phyloP scores from a whole-genome alignment of 441 rosid genomes.

The Jatropha podagrica region DNA sequence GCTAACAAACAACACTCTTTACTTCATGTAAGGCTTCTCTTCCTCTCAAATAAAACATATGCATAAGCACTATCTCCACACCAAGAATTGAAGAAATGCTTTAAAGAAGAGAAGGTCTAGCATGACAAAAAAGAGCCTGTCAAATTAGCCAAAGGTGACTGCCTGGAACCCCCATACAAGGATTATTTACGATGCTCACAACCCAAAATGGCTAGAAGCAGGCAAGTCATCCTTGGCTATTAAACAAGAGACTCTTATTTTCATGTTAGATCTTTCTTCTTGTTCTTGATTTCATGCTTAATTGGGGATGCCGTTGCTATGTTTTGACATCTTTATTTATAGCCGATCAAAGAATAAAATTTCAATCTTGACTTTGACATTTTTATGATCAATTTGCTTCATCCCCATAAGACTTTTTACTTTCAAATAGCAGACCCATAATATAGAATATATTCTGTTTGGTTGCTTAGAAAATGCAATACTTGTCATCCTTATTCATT shows the following conservation, averaged over 20 bases:
- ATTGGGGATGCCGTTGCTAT: not conserved
- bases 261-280: constrained; percentile 10
- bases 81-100: not conserved
- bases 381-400: too few species aligned
- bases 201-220: not conserved
- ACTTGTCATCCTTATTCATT: too few species aligned
- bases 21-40: constrained; percentile 17
- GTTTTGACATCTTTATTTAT: constrained; percentile 7
- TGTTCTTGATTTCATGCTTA: not conserved
- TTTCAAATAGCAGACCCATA: too few species aligned
- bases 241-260: not conserved
- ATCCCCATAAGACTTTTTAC: too few species aligned
- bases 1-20: constrained; percentile 24
- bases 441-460: too few species aligned
- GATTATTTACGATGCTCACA: not conserved
- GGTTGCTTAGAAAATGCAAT: too few species aligned
- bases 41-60: not conserved
- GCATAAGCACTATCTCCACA: not conserved
- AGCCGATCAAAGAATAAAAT: not conserved
- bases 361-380: too few species aligned
- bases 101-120: constrained; percentile 16
- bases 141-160: constrained; percentile 24
- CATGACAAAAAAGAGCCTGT: constrained; percentile 24
- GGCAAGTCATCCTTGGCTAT: constrained; percentile 23
- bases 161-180: constrained; percentile 7